phyloP scores from a whole-genome alignment of 1,284 basidiomycete species.

The Heterobasidion parviporum region DNA sequence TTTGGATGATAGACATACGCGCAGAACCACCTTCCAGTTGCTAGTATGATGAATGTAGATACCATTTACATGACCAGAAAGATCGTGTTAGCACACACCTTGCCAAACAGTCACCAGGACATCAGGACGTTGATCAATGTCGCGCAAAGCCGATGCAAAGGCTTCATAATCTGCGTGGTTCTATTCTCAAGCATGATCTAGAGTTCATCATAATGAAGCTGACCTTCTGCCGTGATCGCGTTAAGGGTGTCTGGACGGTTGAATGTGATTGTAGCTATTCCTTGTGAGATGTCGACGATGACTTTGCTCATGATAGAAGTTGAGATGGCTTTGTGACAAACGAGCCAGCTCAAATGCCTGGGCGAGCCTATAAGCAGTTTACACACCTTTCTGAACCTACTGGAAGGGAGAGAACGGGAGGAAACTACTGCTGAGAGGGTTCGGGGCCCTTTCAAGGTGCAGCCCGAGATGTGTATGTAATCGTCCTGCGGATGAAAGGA shows the following conservation, averaged over 20 bases:
- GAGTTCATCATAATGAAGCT: neutral
- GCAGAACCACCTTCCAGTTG: constrained; percentile 1
- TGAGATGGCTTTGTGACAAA: neutral
- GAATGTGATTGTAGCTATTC: neutral
- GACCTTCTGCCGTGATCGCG: neutral
- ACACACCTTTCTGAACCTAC: too few relatives aligned
- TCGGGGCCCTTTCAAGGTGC: too few relatives aligned
- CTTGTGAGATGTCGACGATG: neutral
- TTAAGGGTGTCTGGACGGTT: neutral
- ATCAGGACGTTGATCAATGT: neutral
- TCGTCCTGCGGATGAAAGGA: too few relatives aligned
- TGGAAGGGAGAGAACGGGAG: too few relatives aligned
- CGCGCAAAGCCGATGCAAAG: neutral
- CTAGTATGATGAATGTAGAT: neutral
- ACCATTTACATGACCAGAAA: neutral
- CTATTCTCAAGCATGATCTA: neutral
- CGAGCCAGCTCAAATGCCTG: too few relatives aligned
- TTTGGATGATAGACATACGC: neutral
- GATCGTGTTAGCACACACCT: neutral
- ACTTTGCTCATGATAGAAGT: neutral
- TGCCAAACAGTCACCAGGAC: neutral
- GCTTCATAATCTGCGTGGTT: neutral
- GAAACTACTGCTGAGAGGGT: too few relatives aligned
- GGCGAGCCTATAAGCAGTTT: too few relatives aligned
- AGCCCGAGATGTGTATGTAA: too few relatives aligned